Evolutionary conservation across 139 green algal genomes (phyloP).

Genomic region (Chlamydomonas asymmetrica): DNA sequence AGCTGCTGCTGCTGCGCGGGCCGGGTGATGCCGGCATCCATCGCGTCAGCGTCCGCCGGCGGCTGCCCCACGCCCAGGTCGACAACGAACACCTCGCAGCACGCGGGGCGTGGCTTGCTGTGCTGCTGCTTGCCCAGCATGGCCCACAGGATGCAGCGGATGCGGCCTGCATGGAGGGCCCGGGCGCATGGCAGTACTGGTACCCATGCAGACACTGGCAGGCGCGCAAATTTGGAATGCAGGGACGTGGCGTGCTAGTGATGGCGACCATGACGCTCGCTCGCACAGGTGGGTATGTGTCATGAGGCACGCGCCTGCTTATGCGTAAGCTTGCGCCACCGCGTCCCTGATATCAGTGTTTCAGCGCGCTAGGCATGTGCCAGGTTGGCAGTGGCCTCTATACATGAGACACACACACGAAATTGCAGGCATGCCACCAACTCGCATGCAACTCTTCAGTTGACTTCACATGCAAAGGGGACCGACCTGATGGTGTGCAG

Average conservation of each 20-base stretch:
- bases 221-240: neutral
- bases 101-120: conserved; percentile 1
- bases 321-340: neutral
- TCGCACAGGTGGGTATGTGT: neutral
- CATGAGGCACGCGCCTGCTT: neutral
- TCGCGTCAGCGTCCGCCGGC: neutral
- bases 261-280: neutral
- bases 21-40: neutral
- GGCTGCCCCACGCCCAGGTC: conserved; percentile 10
- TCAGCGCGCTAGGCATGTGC: neutral
- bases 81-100: conserved; percentile 41
- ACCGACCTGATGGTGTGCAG: neutral
- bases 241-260: neutral
- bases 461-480: neutral
- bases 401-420: neutral
- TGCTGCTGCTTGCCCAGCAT: conserved; percentile 21
- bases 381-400: neutral
- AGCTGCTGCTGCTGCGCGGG: neutral
- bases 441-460: too few relatives aligned
- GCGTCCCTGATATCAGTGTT: neutral
- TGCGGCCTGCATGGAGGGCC: conserved; percentile 1
- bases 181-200: neutral
- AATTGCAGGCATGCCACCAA: too few relatives aligned
- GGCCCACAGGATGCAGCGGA: conserved; percentile 39
- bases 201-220: neutral